Evolutionary conservation across 139 green algal species (phyloP).

Genomic region (Picochlorum sp.): DNA sequence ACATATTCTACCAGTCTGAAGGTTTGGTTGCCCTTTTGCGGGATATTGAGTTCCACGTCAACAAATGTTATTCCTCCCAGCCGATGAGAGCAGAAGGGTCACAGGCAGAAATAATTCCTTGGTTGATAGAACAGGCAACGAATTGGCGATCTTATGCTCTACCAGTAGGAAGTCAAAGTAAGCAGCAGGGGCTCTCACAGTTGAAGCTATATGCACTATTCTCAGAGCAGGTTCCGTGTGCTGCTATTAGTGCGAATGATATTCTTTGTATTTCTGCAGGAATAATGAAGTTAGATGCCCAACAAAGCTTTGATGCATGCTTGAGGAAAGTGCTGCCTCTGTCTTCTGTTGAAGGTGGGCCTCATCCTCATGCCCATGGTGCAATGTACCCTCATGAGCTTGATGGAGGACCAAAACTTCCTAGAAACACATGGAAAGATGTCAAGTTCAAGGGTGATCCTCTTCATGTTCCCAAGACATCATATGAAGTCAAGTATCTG

Average conservation of each 20-base stretch:
- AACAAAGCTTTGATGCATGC: conserved; percentile 9
- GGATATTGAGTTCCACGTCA: conserved; percentile 37
- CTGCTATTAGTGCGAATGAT: conserved; percentile 23
- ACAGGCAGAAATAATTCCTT: conserved; percentile 52
- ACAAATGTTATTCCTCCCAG: conserved; percentile 17
- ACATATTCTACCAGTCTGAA: conserved; percentile 21
- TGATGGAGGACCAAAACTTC: conserved; percentile 15
- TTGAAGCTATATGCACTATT: conserved; percentile 7
- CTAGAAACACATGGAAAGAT: conserved; percentile 32
- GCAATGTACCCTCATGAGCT: background rate
- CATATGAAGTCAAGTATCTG: conserved; percentile 55
- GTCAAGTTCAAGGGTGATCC: conserved; percentile 62
- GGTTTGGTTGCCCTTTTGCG: conserved; percentile 31
- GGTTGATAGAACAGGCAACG: conserved; percentile 42
- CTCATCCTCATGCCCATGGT: background rate
- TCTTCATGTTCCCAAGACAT: conserved; percentile 57
- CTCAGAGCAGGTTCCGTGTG: conserved; percentile 1
- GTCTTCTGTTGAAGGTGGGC: conserved; percentile 4
- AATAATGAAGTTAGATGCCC: conserved; percentile 18
- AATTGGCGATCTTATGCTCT: conserved; percentile 55
- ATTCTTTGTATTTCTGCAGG: conserved; percentile 23
- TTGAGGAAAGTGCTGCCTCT: conserved; percentile 16
- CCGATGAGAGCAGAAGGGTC: conserved; percentile 31
- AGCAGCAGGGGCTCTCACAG: conserved; percentile 2
- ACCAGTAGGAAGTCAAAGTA: conserved; percentile 3